phyloP scores from a whole-genome alignment of 495 filamentous ascomycete genomes.

The Penicillium angulare region DNA sequence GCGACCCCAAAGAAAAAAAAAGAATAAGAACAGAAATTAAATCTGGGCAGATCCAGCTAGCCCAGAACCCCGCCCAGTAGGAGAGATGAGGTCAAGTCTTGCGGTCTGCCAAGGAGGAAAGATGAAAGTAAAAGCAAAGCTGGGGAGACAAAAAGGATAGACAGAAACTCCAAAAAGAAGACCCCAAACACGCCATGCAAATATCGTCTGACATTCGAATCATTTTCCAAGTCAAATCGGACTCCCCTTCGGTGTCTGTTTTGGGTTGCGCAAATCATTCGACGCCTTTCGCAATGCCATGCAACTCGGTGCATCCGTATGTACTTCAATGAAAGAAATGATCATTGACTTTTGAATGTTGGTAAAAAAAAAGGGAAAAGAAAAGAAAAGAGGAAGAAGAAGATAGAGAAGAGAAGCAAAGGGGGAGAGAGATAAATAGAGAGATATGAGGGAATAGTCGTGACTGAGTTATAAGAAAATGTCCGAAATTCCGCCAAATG shows the following conservation, averaged over 20 bases:
- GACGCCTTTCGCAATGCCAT: constrained; percentile 34
- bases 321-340: constrained; percentile 23
- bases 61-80: background rate
- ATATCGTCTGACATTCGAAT: constrained; percentile 23
- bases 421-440: background rate
- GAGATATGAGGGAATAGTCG: constrained; percentile 1
- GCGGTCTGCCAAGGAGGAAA: constrained; percentile 5
- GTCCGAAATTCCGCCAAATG: background rate
- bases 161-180: constrained; percentile 7
- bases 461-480: background rate
- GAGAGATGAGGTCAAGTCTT: background rate
- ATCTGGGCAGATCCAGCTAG: constrained; percentile 9
- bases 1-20: constrained; percentile 5
- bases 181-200: constrained; percentile 25
- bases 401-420: no score
- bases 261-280: constrained; percentile 14
- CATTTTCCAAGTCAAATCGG: constrained; percentile 17
- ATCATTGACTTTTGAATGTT: constrained; percentile 6
- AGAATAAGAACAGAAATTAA: no score
- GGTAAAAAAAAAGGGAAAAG: background rate
- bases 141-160: constrained; percentile 1
- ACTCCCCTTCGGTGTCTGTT: constrained; percentile 17
- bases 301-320: constrained; percentile 26
- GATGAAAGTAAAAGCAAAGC: background rate
- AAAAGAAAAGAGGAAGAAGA: background rate